Evolutionary conservation across 2,329 filamentous ascomycete genomes (phyloP), one percentile per base, ranked within the genome.

Genomic region (Ophiostoma ulmi): DNA sequence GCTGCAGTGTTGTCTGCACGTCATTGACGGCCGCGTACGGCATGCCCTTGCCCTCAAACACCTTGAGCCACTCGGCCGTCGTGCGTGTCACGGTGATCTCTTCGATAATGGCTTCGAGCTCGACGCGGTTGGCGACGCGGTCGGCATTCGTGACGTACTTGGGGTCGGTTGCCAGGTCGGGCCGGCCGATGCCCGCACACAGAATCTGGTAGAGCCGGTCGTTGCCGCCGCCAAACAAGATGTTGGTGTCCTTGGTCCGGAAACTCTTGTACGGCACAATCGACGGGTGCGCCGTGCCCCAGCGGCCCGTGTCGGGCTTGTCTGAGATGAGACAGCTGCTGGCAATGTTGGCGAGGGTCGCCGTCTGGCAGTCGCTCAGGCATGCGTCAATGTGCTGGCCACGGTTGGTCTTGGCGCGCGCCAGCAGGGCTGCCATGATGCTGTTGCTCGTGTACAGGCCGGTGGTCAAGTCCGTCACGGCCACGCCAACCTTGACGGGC

Each of bases 241-340:
- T 84, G 71, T 88, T 87, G n/a, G 89, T 88, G 73, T 93, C 89
- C 70, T 85, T 86, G 4, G 90, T 92, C 76, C 87, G 85, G 79
- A 92, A 99, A 0, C 93, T 92, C 76, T 90, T 90, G 79, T 99
- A 99, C 0, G 95, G 95, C 0, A 99, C 95, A 78, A 99, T 98
- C 0, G 93, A 97, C n/a, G 94, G 95, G 83, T 99, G 95, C 63
- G 94, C 94, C 3, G 95, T 99, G 7, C 95, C 95, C 94, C 95
- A 98, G 74, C 95, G 86, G 0, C 95, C 95, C 0, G 89, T 87
- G 78, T 99, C 95, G 75, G 90, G 90, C 79, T 97, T 82, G 1
- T 94, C 94, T 75, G 91, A 96, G 73, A 98, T 91, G 61, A 99
- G 82, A 72, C 90, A 93, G 72, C 93, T 97, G 78, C 92, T 97